Evolutionary conservation across 75 land plant species (phyloP), one percentile per base, ranked within the genome.

Genomic region (Larix kaempferi): DNA sequence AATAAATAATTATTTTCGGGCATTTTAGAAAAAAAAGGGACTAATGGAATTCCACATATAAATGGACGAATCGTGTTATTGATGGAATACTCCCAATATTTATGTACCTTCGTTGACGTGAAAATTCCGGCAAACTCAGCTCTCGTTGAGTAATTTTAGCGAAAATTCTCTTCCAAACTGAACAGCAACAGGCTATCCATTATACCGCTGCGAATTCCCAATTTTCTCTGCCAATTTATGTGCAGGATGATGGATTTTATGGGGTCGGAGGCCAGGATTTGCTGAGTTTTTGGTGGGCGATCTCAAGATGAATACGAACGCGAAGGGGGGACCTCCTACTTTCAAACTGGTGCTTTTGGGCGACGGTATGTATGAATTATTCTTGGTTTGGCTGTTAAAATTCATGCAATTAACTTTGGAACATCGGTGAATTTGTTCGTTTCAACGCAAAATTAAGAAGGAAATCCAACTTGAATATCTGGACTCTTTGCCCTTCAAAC

Each of bases 291-390:
- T 44, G 10, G 52, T 44, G 52, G 52, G 52, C 52, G 52, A 44
- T 44, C 52, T 58, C 6, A 66, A 66, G 37, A 66, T 66, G 71
- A 66, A 37, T 41, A 17, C 49, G 19, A 35, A 66, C 1, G 29
- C 44, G 21, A 66, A 37, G 71, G 29, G 49, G 49, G 49, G 49
- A 22, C 44, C n/a, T 66, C 71, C 49, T 17, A 37, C 86, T 56
- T 65, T 85, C 81, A 85, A 85, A 81, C 78, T 85, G n/a, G 87
- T 85, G 33, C 87, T 85, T 37, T 74, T 85, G 23, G 87, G 87
- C 17, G 87, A 85, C 61, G 87, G 85, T 83, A 80, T 13, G 57
- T 78, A 37, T 55, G 37, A 49, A 3, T 55, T n/a, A 54, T 13
- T 78, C 79, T 54, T 65, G 6, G 16, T 35, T 26, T 33, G 14